phyloP scores from a whole-genome alignment of 129 eudicot species.

The Helichrysum umbraculigerum region DNA sequence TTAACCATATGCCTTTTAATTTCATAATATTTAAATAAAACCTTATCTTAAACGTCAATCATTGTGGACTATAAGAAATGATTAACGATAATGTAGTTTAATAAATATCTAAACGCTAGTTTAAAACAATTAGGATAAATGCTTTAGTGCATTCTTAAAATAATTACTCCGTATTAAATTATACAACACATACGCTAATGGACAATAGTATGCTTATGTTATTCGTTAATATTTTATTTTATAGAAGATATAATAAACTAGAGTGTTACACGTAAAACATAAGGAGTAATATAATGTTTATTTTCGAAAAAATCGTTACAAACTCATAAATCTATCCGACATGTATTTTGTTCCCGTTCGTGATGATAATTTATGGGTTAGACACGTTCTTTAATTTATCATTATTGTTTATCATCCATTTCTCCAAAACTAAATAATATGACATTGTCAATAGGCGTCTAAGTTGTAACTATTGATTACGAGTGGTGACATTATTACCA shows the following conservation, averaged over 20 bases:
- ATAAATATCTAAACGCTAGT: constrained; percentile 8
- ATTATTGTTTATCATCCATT: too few species aligned
- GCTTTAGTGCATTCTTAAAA: not conserved
- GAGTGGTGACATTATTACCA: too few species aligned
- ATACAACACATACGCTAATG: not conserved
- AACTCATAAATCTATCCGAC: too few species aligned
- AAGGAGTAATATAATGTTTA: not conserved
- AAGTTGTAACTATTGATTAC: too few species aligned
- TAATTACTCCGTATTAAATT: too few species aligned
- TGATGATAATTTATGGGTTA: not conserved
- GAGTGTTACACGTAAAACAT: not conserved
- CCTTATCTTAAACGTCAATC: constrained; percentile 27
- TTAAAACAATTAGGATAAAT: constrained; percentile 1
- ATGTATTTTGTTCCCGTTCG: not conserved
- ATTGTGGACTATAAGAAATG: constrained; percentile 12
- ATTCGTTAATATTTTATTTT: not conserved
- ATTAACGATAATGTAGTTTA: not conserved
- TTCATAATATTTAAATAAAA: not conserved
- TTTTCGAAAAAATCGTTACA: not conserved
- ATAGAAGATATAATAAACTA: not conserved
- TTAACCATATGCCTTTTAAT: not conserved
- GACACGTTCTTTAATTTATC: too few species aligned
- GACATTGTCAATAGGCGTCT: too few species aligned
- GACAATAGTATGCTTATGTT: not conserved
- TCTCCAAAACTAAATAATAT: too few species aligned